Evolutionary conservation across 345 rosid genomes (phyloP), one percentile per base, ranked within the genome.

Genomic region (Eucalyptus cloeziana): DNA sequence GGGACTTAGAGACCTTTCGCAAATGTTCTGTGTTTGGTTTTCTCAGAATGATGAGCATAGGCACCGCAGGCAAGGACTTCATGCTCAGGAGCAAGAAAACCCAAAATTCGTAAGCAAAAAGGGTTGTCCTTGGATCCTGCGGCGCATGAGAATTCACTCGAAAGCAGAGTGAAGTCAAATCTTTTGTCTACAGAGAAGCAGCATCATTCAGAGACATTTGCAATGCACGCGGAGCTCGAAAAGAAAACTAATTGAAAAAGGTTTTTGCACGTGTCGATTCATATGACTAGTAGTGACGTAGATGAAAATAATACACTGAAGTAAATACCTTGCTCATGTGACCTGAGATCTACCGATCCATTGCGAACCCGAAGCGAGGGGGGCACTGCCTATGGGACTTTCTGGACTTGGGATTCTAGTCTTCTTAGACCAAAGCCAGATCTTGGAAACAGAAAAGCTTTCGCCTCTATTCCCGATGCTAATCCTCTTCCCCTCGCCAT

Each of bases 391-490:
- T 88, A 90, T n/a, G 76, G 15, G 40, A 64, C 37, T 62, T n/a
- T 64, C 81, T 37, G 81, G 81, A 71, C 81, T 71, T 3, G 45
- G 81, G 25, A 92, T 90, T 88, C 93, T 94, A 67, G 92, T 95
- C 91, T 96, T 96, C 91, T 90, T 96, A 64, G 99, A 96, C 99
- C 99, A 96, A 88, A 95, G 96, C 99, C 99, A 96, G 87, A 95
- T 94, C 95, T 96, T 96, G 31, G 98, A 97, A 89, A 97, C 97
- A 87, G 99, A 97, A 89, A 95, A 95, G 97, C 99, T 97, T 88
- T 97, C 99, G 56, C 98, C 97, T 94, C 94, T 96, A 91, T 94
- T 97, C 86, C 94, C 92, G 89, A 92, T 88, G 91, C 94, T 93
- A 19, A 97, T 93, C 94, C 94, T 97, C 94, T 95, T 95, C 92